These are phyloP conservation scores for Prunus yedoensis DNA, from an alignment of 331 rosid species.

Conservation along the genomic window DNA sequence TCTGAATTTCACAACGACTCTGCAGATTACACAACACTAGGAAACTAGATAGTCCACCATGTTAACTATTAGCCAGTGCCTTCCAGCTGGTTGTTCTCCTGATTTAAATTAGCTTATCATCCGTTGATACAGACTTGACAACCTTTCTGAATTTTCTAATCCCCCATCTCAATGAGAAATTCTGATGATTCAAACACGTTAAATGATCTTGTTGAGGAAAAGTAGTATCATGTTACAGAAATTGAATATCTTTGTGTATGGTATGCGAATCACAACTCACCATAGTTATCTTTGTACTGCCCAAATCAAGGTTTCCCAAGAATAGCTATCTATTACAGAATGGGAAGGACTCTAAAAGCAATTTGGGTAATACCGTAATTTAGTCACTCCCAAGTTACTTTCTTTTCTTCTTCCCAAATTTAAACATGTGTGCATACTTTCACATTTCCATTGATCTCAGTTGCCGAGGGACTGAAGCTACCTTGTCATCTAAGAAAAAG, in stretches of 20 bases:
- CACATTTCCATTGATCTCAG: background rate
- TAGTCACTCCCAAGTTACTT: background rate
- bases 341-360: background rate
- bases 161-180: background rate
- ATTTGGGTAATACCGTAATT: background rate
- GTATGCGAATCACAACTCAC: too few relatives aligned
- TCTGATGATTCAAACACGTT: background rate
- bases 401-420: background rate
- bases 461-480: background rate
- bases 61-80: background rate
- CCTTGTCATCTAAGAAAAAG: background rate
- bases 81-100: background rate
- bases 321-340: too few relatives aligned
- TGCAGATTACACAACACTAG: background rate
- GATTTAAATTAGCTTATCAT: background rate
- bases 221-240: too few relatives aligned
- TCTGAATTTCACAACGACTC: conserved; percentile 28
- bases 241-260: too few relatives aligned
- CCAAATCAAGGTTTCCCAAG: too few relatives aligned
- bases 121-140: background rate
- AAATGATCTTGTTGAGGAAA: too few relatives aligned
- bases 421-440: background rate
- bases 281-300: too few relatives aligned
- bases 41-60: conserved; percentile 1
- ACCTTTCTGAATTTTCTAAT: background rate